Evolutionary conservation across 192 early-diverging fungal genomes (phyloP).

Genomic region (Ambispora gerdemannii): DNA sequence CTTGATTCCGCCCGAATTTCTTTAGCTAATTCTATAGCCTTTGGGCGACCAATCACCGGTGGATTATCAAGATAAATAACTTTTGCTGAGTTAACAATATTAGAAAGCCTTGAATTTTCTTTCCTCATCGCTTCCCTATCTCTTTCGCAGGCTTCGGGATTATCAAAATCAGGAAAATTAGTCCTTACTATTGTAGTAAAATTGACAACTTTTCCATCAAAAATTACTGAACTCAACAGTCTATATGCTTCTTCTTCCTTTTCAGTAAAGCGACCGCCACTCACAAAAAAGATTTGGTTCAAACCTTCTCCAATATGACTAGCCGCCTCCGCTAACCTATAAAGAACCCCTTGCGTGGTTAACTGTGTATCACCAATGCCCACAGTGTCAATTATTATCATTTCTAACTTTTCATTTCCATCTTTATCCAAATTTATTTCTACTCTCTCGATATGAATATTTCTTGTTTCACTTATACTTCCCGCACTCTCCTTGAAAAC

Average conservation of each 20-base stretch:
- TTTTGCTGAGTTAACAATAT: background rate
- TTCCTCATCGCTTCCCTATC: background rate
- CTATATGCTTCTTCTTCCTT: background rate
- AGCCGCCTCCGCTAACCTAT: background rate
- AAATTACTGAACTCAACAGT: background rate
- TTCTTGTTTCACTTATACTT: slow-evolving; percentile 1
- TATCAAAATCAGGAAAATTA: background rate
- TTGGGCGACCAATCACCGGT: background rate
- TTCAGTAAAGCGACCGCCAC: slow-evolving; percentile 2
- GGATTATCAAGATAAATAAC: slow-evolving; percentile 19
- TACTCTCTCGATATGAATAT: background rate
- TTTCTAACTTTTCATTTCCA: background rate
- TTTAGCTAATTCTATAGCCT: background rate
- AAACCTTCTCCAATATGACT: slow-evolving; percentile 9
- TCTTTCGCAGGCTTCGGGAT: background rate
- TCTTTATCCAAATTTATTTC: slow-evolving; percentile 7
- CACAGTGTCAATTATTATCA: slow-evolving; percentile 11
- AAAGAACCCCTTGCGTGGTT: background rate
- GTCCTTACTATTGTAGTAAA: slow-evolving; percentile 13
- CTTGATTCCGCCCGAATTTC: slow-evolving; percentile 8
- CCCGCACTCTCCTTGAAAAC: background rate
- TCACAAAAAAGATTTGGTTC: slow-evolving; percentile 21
- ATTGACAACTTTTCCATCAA: slow-evolving; percentile 8
- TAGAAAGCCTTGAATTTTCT: background rate
- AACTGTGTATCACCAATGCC: background rate